Conservation (phyloP, 2,329 filamentous ascomycete genomes). For the Xylariaceae sp. region DNA sequence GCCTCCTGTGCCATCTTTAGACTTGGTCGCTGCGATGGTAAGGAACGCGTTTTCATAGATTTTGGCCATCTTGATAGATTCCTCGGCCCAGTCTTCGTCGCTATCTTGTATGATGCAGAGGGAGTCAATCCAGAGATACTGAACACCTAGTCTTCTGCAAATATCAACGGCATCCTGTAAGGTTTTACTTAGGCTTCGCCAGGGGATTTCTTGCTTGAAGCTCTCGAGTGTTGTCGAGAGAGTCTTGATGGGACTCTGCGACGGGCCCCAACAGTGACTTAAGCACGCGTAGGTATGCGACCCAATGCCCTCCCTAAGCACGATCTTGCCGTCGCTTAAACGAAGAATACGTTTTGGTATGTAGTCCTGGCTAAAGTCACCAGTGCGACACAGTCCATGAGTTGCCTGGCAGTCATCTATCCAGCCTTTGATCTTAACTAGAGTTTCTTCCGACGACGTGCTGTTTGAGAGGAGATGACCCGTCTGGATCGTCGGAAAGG, state of each 20-base stretch:
- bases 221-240: constrained; percentile 10
- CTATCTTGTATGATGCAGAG: constrained; percentile 22
- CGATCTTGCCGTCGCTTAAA: background rate
- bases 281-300: constrained; percentile 21
- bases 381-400: background rate
- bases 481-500: constrained; percentile 8
- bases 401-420: background rate
- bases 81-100: constrained; percentile 22
- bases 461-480: constrained; percentile 4
- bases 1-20: constrained; percentile 15
- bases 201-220: constrained; percentile 12
- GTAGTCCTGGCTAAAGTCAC: background rate
- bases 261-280: constrained; percentile 26
- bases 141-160: constrained; percentile 10
- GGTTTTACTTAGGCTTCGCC: constrained; percentile 9
- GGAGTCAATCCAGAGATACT: constrained; percentile 25
- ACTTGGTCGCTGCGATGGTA: constrained; percentile 20
- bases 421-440: constrained; percentile 1
- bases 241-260: constrained; percentile 13
- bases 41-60: constrained; percentile 18
- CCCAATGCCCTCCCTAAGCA: constrained; percentile 9
- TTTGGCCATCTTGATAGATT: constrained; percentile 19
- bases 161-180: constrained; percentile 24
- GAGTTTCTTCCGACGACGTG: constrained; percentile 12
- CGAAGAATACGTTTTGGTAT: constrained; percentile 25